Conservation (phyloP, 371 early-diverging fungal species). For the Haplosporangium sp. region DNA sequence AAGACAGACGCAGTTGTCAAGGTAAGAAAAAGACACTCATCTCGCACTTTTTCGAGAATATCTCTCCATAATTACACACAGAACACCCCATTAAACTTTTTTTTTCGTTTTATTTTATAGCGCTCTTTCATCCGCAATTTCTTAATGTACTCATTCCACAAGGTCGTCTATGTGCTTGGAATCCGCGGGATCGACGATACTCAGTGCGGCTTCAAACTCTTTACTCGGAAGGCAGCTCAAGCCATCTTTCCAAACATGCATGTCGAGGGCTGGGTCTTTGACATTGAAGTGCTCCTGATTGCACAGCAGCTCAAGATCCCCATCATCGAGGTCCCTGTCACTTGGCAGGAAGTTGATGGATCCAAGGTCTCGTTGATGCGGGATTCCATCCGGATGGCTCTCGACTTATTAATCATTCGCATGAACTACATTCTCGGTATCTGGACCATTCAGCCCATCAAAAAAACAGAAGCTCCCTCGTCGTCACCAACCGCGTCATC, state of each 20-base stretch:
- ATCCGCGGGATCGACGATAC: conserved; percentile 91
- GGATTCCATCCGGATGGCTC: conserved; percentile 91
- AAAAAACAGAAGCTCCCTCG: not conserved
- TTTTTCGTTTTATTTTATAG: conserved; percentile 54
- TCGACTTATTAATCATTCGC: conserved; percentile 88
- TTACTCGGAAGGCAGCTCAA: conserved; percentile 83
- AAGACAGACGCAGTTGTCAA: conserved; percentile 93
- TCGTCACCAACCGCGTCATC: too few relatives aligned
- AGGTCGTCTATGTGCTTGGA: conserved; percentile 82
- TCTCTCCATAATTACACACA: too few relatives aligned
- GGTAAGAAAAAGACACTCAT: conserved; percentile 55
- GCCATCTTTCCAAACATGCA: conserved; percentile 90
- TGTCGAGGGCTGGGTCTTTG: conserved; percentile 96
- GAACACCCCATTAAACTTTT: not conserved
- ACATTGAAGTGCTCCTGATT: conserved; percentile 92
- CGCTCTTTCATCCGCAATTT: conserved; percentile 90
- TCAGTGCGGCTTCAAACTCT: conserved; percentile 97
- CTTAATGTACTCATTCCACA: conserved; percentile 93
- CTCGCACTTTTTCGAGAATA: not conserved
- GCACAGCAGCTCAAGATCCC: conserved; percentile 78
- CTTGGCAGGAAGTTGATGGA: conserved; percentile 97
- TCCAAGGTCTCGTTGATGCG: conserved; percentile 88
- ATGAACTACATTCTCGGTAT: conserved; percentile 86
- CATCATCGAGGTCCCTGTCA: conserved; percentile 89
- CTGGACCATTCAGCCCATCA: conserved; percentile 67